These are phyloP conservation scores for Chalciporus piperatus DNA, from an alignment of 768 basidiomycete genomes.

Conservation along the genomic window DNA sequence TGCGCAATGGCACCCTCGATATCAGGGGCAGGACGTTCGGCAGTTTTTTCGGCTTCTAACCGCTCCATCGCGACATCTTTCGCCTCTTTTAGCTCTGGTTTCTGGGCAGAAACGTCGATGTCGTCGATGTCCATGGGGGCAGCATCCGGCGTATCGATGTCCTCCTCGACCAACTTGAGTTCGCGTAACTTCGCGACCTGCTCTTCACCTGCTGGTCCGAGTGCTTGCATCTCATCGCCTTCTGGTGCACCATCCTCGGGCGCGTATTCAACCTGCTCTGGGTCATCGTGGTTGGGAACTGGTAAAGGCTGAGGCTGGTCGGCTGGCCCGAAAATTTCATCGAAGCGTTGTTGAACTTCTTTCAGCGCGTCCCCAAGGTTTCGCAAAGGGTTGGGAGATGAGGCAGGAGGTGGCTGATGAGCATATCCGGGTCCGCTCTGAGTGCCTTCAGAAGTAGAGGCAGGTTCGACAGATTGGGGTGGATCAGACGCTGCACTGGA, in stretches of 20 bases:
- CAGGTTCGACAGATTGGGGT: conserved; percentile 22
- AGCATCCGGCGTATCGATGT: conserved; percentile 36
- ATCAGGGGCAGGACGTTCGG: conserved; percentile 27
- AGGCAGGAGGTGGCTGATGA: conserved; percentile 35
- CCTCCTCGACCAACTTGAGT: conserved; percentile 69
- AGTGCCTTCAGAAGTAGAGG: conserved; percentile 39
- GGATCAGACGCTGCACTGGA: conserved; percentile 6
- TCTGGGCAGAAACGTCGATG: conserved; percentile 1
- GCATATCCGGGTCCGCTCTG: conserved; percentile 45
- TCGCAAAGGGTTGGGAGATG: conserved; percentile 57
- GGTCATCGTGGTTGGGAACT: conserved; percentile 35
- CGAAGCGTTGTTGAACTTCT: conserved; percentile 78
- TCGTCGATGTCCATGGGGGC: conserved; percentile 53
- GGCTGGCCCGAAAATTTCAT: conserved; percentile 64
- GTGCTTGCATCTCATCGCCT: conserved; percentile 78
- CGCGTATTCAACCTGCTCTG: conserved; percentile 67
- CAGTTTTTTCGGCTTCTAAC: conserved; percentile 28
- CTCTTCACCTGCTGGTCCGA: conserved; percentile 84
- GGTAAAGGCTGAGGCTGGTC: conserved; percentile 33
- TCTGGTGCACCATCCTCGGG: conserved; percentile 59
- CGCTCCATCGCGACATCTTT: conserved; percentile 24
- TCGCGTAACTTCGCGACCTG: conserved; percentile 79
- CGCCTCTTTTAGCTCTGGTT: conserved; percentile 26
- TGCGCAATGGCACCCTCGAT: conserved; percentile 50
- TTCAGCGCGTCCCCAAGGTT: conserved; percentile 81